Conservation (phyloP, 495 filamentous ascomycete species). For the Eremomyces bilateralis region DNA sequence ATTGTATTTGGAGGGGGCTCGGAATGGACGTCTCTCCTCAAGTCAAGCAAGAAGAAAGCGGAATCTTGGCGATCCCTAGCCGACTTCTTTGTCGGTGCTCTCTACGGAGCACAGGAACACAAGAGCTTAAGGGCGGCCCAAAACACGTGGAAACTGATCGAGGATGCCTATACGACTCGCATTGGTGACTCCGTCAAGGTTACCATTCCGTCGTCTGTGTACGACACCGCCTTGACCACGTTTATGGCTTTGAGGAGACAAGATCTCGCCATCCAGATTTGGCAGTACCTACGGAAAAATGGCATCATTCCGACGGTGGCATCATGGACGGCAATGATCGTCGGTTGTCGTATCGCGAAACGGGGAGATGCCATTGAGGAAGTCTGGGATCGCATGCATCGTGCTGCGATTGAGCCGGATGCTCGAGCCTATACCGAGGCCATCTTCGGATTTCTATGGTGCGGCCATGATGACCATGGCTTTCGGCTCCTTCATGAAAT, state of each 20-base stretch:
- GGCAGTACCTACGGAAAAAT: constrained; percentile 32
- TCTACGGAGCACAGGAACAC: too few species aligned
- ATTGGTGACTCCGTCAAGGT: too few species aligned
- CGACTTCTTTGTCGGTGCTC: too few species aligned
- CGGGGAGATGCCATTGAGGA: constrained; percentile 29
- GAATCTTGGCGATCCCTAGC: too few species aligned
- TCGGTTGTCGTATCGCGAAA: constrained; percentile 27
- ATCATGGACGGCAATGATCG: constrained; percentile 43
- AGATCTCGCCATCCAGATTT: constrained; percentile 30
- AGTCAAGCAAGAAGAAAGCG: too few species aligned
- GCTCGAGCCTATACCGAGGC: constrained; percentile 34
- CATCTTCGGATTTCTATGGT: constrained; percentile 34
- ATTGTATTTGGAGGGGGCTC: too few species aligned
- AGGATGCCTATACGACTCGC: too few species aligned
- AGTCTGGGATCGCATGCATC: constrained; percentile 35
- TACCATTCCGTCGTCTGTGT: constrained; percentile 14
- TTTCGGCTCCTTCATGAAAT: constrained; percentile 39
- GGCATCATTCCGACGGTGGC: constrained; percentile 28
- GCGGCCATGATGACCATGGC: constrained; percentile 24
- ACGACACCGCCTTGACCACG: constrained; percentile 30
- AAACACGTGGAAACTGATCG: too few species aligned
- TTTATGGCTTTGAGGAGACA: constrained; percentile 28
- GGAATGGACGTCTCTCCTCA: too few species aligned
- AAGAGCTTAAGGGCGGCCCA: too few species aligned
- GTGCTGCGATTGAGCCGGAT: constrained; percentile 32